Percentiles rank a stretch among this genome's conserved stretches.
Evolutionary conservation across 139 green algal species (phyloP).

Genomic region (Chlamydomonas sphaeroides): DNA sequence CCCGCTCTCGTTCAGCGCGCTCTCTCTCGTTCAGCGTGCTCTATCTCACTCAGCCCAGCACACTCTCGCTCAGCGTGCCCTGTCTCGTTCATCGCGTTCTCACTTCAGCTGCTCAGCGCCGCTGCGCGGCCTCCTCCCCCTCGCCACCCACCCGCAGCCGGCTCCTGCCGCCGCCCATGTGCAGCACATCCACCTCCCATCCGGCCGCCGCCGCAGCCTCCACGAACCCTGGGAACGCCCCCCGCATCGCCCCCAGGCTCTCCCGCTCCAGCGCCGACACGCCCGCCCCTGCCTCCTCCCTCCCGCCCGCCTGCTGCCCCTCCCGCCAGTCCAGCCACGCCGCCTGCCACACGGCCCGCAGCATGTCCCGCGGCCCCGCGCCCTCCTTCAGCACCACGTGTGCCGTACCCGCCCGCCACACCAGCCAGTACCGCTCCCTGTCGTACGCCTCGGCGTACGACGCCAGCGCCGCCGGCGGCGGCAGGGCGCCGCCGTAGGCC

Average conservation of each 20-base stretch:
- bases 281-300: background rate
- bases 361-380: slow-evolving; percentile 16
- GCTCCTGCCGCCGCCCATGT: slow-evolving; percentile 3
- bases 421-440: slow-evolving; percentile 69
- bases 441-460: slow-evolving; percentile 52
- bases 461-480: slow-evolving; percentile 25
- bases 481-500: slow-evolving; percentile 34
- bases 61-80: too few species aligned
- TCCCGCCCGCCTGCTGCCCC: background rate
- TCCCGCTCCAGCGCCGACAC: background rate
- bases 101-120: too few species aligned
- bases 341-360: slow-evolving; percentile 73
- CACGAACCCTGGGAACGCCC: background rate
- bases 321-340: slow-evolving; percentile 65
- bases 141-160: slow-evolving; percentile 31
- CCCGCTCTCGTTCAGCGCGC: too few species aligned
- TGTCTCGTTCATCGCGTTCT: too few species aligned
- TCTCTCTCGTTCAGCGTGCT: too few species aligned
- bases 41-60: too few species aligned
- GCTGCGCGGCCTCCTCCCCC: too few species aligned
- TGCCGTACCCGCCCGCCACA: slow-evolving; percentile 52
- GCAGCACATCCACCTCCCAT: slow-evolving; percentile 25
- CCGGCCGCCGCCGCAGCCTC: background rate
- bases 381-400: slow-evolving; percentile 68
- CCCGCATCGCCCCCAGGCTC: slow-evolving; percentile 13